Conservation (phyloP, 768 basidiomycete genomes). For the Suillus discolor region DNA sequence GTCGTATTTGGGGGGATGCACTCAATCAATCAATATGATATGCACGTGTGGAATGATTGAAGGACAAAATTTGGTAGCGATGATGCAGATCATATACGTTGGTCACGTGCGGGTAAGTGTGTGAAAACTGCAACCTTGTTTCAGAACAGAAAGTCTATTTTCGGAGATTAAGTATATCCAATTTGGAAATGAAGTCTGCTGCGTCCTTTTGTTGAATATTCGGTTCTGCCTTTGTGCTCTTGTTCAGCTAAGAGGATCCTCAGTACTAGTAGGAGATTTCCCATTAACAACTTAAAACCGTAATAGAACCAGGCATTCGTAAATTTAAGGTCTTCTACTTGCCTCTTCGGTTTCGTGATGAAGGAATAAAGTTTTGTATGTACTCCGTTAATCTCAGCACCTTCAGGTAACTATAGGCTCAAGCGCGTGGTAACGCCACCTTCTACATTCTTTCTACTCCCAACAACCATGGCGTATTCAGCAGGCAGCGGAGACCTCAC, state of each 20-base stretch:
- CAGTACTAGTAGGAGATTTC: background rate
- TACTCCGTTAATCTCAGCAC: background rate
- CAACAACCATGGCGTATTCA: conserved; percentile 20
- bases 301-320: background rate
- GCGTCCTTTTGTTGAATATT: background rate
- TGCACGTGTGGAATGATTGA: no score
- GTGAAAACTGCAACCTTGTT: background rate
- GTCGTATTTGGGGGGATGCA: no score
- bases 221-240: background rate
- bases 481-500: conserved; percentile 8
- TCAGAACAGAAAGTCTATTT: background rate
- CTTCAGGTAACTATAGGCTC: background rate
- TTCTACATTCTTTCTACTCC: background rate
- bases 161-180: background rate
- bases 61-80: no score
- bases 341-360: background rate
- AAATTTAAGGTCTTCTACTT: background rate
- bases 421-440: background rate
- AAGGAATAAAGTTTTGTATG: conserved; percentile 1
- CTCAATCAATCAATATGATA: no score
- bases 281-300: background rate
- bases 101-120: no score
- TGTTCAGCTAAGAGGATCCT: background rate
- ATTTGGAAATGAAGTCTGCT: background rate
- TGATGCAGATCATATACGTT: no score